phyloP scores from a whole-genome alignment of 495 filamentous ascomycete species.

The Aspergillus heteromorphus region DNA sequence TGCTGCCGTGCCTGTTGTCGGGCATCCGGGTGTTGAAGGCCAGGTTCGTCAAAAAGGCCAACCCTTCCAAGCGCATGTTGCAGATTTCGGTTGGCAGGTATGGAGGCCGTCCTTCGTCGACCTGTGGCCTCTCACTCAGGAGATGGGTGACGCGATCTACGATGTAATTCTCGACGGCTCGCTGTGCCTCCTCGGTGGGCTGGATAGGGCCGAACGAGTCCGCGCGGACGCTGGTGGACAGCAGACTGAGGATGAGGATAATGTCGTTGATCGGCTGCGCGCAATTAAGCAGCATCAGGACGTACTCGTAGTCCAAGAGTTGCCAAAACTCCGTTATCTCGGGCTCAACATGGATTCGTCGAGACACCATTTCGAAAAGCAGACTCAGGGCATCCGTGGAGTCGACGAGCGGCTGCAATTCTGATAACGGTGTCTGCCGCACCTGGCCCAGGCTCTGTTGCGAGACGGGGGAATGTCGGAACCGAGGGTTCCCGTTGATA shows the following conservation, averaged over 20 bases:
- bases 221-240: constrained; percentile 53
- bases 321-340: constrained; percentile 54
- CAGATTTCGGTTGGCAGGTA: constrained; percentile 47
- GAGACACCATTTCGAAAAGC: constrained; percentile 52
- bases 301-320: constrained; percentile 55
- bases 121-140: constrained; percentile 50
- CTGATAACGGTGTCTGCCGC: constrained; percentile 38
- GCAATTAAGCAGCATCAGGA: constrained; percentile 56
- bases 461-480: constrained; percentile 41
- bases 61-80: constrained; percentile 51
- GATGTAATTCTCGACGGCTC: constrained; percentile 51
- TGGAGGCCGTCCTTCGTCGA: constrained; percentile 41
- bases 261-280: constrained; percentile 56
- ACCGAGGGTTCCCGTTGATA: constrained; percentile 50
- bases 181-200: constrained; percentile 46
- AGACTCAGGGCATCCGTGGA: constrained; percentile 52
- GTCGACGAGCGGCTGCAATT: constrained; percentile 47
- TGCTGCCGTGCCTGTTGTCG: constrained; percentile 43
- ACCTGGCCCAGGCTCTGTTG: constrained; percentile 32
- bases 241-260: constrained; percentile 49
- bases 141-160: constrained; percentile 57
- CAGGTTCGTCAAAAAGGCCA: constrained; percentile 51
- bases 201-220: constrained; percentile 58
- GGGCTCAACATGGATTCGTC: constrained; percentile 36
- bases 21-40: constrained; percentile 33